phyloP scores from a whole-genome alignment of 2,329 filamentous ascomycete species.

The Neonectria neomacrospora region DNA sequence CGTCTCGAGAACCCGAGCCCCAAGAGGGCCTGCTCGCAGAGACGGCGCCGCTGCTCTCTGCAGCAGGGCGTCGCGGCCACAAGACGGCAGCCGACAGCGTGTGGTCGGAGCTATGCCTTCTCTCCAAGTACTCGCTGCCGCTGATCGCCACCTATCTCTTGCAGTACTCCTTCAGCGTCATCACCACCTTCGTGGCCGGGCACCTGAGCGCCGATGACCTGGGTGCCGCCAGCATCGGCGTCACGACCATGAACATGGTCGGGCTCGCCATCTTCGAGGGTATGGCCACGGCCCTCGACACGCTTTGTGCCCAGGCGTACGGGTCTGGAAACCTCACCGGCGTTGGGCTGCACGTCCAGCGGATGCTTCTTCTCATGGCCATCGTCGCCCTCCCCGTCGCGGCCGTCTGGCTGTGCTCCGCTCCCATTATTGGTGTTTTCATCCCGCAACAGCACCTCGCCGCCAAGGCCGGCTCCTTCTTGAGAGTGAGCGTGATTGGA shows the following conservation, averaged over 20 bases:
- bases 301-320: slow-evolving; percentile 41
- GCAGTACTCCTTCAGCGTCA: slow-evolving; percentile 63
- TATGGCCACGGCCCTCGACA: slow-evolving; percentile 44
- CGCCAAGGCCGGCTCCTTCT: slow-evolving; percentile 59
- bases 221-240: slow-evolving; percentile 62
- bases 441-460: slow-evolving; percentile 61
- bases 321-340: slow-evolving; percentile 55
- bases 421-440: slow-evolving; percentile 56
- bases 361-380: slow-evolving; percentile 62
- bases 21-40: slow-evolving; percentile 15
- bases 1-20: neutral
- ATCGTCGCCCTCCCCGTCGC: slow-evolving; percentile 60
- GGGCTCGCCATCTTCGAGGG: slow-evolving; percentile 57
- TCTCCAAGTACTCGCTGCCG: slow-evolving; percentile 52
- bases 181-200: slow-evolving; percentile 63
- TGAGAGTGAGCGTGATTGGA: slow-evolving; percentile 60
- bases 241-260: slow-evolving; percentile 65
- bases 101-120: slow-evolving; percentile 32
- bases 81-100: neutral
- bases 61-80: neutral
- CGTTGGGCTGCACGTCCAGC: slow-evolving; percentile 64
- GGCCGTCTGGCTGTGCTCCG: slow-evolving; percentile 60
- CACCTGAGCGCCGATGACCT: slow-evolving; percentile 64
- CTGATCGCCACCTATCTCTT: slow-evolving; percentile 64
- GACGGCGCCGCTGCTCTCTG: slow-evolving; percentile 29